Base-by-base conservation (phyloP, 1,139 yeast genomes). In the Kodamaea alishanica region DNA sequence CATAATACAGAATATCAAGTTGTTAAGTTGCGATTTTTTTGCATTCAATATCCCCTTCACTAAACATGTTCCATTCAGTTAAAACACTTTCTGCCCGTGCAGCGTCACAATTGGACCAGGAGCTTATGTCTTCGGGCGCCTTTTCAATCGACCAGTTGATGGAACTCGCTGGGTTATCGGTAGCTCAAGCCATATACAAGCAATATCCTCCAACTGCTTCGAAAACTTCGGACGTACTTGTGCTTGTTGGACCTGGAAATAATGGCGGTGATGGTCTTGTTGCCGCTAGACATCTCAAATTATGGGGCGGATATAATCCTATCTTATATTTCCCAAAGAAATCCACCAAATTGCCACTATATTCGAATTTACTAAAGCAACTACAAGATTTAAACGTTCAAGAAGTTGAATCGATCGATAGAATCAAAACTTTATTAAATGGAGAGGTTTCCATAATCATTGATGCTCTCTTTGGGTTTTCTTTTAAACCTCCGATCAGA, bases 211-310 rank as follows among this genome's bases (percentile, higher is more conserved):
- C 86, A 6, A 51, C 60, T 24, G 25, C 45, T 6, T 45, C 60
- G 39, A 59, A 63, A 15, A 68, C 67, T 9, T 32, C 34, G 10
- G 56, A 60, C 30, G 79, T 90, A 0, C 63, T 90, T 35, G 76
- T 92, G 3, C 67, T 90, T 6, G 88, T 83, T 6, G 98, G 98
- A 0, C 97, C 97, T 0, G 98, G 98, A 1, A 92, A 92, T 55
- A 92, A 92, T 55, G 97, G 90, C 3, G 98, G 98, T 1, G 98
- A 92, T 60, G 98, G 98, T 0, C 67, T 92, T 15, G 98, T 92
- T 2, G 95, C 96, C 23, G 96, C 97, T 3, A 75, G 98, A 32
- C 98, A 94, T 57, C 67, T 92, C 47, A 78, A 78, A 49, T 64
- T 88, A 7, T 80, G 94, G 72, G 95, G 67, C 5, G 58, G 92